A percentile compares a stretch with the other conserved stretches of the same genome.
Conservation (phyloP, 306 rosid genomes). For the Albizia julibrissin region DNA sequence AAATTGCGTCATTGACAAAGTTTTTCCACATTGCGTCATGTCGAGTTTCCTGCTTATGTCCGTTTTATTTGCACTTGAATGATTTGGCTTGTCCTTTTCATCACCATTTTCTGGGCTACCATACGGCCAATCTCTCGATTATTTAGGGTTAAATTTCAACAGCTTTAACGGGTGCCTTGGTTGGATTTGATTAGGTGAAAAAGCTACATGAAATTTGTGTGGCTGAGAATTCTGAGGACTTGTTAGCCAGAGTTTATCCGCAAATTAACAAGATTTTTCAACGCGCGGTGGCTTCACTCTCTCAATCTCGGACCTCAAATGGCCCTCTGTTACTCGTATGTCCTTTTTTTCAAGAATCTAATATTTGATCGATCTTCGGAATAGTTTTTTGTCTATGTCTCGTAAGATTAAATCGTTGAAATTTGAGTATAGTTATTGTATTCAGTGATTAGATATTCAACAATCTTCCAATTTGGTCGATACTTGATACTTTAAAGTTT, state of each 20-base stretch:
- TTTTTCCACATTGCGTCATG: background rate
- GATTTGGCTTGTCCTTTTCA: background rate
- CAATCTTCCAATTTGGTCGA: background rate
- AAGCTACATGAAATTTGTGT: conserved; percentile 73
- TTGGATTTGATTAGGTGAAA: conserved; percentile 57
- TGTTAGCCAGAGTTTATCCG: conserved; percentile 84
- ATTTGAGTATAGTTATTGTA: background rate
- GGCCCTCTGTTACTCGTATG: conserved; percentile 86
- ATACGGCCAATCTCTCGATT: background rate
- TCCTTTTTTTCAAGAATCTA: background rate
- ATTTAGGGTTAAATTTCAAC: background rate
- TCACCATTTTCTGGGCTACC: background rate
- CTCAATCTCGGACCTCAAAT: conserved; percentile 84
- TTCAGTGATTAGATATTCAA: background rate
- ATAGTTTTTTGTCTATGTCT: background rate
- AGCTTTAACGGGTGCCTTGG: background rate
- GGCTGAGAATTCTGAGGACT: conserved; percentile 77
- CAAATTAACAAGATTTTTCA: conserved; percentile 82
- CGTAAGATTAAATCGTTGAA: background rate
- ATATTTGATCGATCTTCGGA: background rate
- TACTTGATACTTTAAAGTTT: background rate
- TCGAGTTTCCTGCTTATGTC: background rate
- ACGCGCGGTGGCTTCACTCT: conserved; percentile 75
- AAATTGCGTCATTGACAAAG: background rate
- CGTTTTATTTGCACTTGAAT: background rate